Evolutionary conservation across 306 rosid genomes (phyloP), one percentile per base, ranked within the genome.

Genomic region (Malus sieversii): DNA sequence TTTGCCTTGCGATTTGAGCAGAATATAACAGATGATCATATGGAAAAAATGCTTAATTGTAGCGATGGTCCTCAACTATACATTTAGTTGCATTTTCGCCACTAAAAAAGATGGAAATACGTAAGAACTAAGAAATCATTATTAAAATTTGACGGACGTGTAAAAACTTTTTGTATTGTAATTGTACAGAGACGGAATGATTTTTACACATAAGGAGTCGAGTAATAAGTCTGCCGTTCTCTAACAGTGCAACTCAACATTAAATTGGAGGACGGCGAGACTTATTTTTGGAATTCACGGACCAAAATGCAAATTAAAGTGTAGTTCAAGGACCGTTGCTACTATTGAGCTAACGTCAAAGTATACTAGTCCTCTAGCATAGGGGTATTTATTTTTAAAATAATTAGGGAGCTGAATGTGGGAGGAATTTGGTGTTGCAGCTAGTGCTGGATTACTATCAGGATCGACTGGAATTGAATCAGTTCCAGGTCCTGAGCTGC

Each of bases 381-480:
- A 15, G 20, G 40, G 40, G 2, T 30, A 30, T 38, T 51, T 33
- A 5, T 38, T 51, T 16, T 51, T 51, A 3, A 51, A 51, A 51
- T 48, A 48, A 48, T 51, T 51, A 51, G 20, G 20, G 55, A 16
- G 55, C 55, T 51, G 55, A 16, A 19, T 60, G 60, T 45, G 15
- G 22, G 57, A 45, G 3, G 14, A 23, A 71, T 62, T 30, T 69
- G 55, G 20, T 71, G 61, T 78, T 81, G 78, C 95, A 92, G 98
- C 91, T 44, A 80, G 86, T 78, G 98, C 97, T 27, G 98, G 98
- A 70, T 72, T 94, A 57, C 85, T 94, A 80, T 94, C 96, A 12
- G 98, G 98, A 79, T 87, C 80, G 29, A 15, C 96, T 5, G 98
- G 98, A 75, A 27, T 94, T 77, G 98, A 94, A 77, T 88, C 98